These are phyloP conservation scores for Tolypocladium pustulatum DNA, from an alignment of 2,329 filamentous ascomycete species.

Conservation along the genomic window DNA sequence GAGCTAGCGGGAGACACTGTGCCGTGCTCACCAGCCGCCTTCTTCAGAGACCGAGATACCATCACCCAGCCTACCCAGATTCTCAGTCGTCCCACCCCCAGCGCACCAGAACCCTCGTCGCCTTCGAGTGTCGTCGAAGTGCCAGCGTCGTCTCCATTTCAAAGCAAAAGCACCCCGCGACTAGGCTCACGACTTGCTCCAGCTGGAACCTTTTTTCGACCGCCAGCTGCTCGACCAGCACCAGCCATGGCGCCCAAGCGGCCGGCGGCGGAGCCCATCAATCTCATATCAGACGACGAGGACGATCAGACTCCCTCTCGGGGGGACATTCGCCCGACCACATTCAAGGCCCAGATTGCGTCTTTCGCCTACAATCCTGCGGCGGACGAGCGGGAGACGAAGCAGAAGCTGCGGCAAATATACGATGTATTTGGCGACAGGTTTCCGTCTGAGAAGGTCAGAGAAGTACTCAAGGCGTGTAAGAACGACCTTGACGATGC, in stretches of 20 bases:
- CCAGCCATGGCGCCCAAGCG: slow-evolving; percentile 19
- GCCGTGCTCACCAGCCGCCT: slow-evolving; percentile 29
- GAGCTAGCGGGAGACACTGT: slow-evolving; percentile 35
- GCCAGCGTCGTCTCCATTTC: slow-evolving; percentile 74
- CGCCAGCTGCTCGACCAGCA: slow-evolving; percentile 29
- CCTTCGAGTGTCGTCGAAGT: slow-evolving; percentile 57
- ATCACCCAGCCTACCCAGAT: slow-evolving; percentile 37
- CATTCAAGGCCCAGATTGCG: slow-evolving; percentile 32
- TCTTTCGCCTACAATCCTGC: slow-evolving; percentile 38
- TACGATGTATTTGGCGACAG: slow-evolving; percentile 22
- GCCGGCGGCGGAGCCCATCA: slow-evolving; percentile 29
- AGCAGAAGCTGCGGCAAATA: slow-evolving; percentile 22
- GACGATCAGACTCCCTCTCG: slow-evolving; percentile 37
- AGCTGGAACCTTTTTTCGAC: slow-evolving; percentile 60
- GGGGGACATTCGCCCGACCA: slow-evolving; percentile 53
- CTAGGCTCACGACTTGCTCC: slow-evolving; percentile 59
- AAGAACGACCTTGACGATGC: slow-evolving; percentile 25
- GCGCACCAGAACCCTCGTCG: slow-evolving; percentile 26
- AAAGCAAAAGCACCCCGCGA: slow-evolving; percentile 22
- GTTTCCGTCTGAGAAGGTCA: slow-evolving; percentile 18
- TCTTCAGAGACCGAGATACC: slow-evolving; percentile 18
- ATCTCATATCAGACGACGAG: slow-evolving; percentile 40
- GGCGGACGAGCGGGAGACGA: slow-evolving; percentile 24
- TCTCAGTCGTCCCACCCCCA: slow-evolving; percentile 27
- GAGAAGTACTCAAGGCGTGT: slow-evolving; percentile 20